phyloP scores from a whole-genome alignment of 495 filamentous ascomycete species.

The Podospora australis region DNA sequence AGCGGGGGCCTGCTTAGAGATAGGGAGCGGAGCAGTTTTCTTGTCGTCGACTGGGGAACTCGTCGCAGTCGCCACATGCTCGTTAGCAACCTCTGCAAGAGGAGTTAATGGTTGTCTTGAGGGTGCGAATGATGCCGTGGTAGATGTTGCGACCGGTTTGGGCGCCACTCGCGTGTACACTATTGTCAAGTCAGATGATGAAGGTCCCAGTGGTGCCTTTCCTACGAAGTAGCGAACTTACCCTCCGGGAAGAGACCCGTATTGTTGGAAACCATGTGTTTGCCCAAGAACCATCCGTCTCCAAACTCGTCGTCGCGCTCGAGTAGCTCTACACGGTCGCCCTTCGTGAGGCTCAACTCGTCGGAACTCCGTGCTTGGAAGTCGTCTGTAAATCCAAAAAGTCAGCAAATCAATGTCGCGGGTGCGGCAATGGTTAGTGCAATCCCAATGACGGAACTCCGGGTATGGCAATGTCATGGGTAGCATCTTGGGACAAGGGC shows the following conservation, averaged over 20 bases:
- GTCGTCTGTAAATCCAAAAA: conserved; percentile 52
- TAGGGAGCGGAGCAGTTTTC: conserved; percentile 33
- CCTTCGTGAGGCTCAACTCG: conserved; percentile 80
- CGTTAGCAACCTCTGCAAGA: conserved; percentile 23
- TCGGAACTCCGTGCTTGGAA: conserved; percentile 86
- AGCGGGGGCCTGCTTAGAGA: conserved; percentile 22
- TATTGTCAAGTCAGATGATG: conserved; percentile 20
- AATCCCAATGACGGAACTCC: not conserved
- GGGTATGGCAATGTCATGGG: not conserved
- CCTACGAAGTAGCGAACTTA: conserved; percentile 37
- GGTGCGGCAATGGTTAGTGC: too few species aligned
- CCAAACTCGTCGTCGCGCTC: conserved; percentile 96
- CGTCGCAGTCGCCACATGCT: conserved; percentile 17
- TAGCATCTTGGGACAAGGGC: conserved; percentile 16
- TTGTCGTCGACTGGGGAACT: conserved; percentile 36
- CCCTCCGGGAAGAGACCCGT: conserved; percentile 89
- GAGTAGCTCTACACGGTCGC: conserved; percentile 83
- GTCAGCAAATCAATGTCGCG: too few species aligned
- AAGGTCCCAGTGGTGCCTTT: not conserved
- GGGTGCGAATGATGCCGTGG: conserved; percentile 9
- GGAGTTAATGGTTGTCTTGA: conserved; percentile 28
- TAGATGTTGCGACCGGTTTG: conserved; percentile 22
- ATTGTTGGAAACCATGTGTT: conserved; percentile 64
- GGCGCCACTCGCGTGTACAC: conserved; percentile 50
- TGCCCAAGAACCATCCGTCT: conserved; percentile 95